Base-by-base conservation (phyloP, 352 stramenopile genomes). In the Globisporangium heterothallicum region DNA sequence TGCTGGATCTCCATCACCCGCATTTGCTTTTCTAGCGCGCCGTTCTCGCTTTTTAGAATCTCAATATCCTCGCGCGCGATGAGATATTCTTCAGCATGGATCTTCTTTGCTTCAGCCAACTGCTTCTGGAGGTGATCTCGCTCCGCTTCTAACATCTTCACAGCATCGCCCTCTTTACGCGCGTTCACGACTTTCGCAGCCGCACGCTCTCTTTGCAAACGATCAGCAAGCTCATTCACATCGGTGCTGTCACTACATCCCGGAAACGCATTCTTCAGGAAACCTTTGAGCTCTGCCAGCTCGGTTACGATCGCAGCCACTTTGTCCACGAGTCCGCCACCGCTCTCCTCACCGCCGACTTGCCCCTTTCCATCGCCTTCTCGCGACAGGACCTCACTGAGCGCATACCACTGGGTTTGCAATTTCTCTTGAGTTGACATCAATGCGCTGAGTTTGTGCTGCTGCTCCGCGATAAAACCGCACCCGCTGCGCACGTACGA, bases 371-470 rank as follows among this genome's bases (percentile, higher is more conserved):
- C 29, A 14, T 52, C 38, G 7, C 16, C 32, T 38, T 38, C 32
- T 38, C 32, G 9, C 56, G 60, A 21, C 4, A 72, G 18, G 3
- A 66, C n/a, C 2, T 49, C 43, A 16, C 47, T 48, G 32, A 68
- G 51, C 29, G 59, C 57, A 12, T 58, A 51, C 46, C 66, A 65
- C 49, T 66, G 57, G 27, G 46, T 42, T 19, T 53, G 48, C 21
- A 69, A 19, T 5, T 40, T 55, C 19, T 59, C 46, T 3, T 60
- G 41, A 22, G 42, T 59, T 2, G 63, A 68, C 19, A 68, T 21
- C 14, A 89, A 53, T 21, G 64, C 63, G 13, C 66, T 68, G 38
- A 80, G 67, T 34, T 60, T 70, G 55, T 76, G 68, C 60, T 87
- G 74, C 51, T 80, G 72, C 58, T 81, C 72, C 1, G 44, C 5